Conservation (phyloP, 257 asterid species). For the Solanum ossicruentum region DNA sequence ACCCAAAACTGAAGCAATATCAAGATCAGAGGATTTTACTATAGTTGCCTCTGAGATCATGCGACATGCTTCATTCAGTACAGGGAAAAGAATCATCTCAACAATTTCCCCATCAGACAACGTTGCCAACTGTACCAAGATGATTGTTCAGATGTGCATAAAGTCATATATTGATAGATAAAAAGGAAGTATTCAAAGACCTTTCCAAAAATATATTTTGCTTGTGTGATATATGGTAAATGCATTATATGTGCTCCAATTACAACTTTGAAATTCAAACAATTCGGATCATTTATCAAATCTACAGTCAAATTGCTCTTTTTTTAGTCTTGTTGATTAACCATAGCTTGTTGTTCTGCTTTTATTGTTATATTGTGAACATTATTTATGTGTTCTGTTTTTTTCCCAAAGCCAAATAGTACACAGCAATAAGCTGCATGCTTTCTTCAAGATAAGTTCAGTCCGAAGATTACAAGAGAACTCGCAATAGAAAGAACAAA, state of each 20-base stretch:
- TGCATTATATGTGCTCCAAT: background rate
- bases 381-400: background rate
- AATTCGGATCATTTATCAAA: background rate
- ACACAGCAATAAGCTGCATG: background rate
- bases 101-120: conserved; percentile 70
- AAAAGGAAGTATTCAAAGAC: background rate
- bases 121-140: conserved; percentile 39
- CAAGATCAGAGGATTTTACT: conserved; percentile 86
- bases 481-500: background rate
- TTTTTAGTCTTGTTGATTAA: background rate
- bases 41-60: conserved; percentile 88
- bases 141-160: background rate
- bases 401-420: background rate
- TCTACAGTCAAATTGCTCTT: background rate
- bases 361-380: background rate
- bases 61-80: conserved; percentile 93
- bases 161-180: background rate
- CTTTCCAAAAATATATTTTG: background rate
- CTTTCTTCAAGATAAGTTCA: background rate
- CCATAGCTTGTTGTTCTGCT: background rate
- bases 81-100: conserved; percentile 96
- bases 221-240: background rate
- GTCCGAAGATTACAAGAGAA: background rate
- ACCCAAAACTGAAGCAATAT: conserved; percentile 88
- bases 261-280: background rate